These are phyloP conservation scores for Amaranthus tricolor DNA, from an alignment of 179 eudicot species.

Conservation along the genomic window DNA sequence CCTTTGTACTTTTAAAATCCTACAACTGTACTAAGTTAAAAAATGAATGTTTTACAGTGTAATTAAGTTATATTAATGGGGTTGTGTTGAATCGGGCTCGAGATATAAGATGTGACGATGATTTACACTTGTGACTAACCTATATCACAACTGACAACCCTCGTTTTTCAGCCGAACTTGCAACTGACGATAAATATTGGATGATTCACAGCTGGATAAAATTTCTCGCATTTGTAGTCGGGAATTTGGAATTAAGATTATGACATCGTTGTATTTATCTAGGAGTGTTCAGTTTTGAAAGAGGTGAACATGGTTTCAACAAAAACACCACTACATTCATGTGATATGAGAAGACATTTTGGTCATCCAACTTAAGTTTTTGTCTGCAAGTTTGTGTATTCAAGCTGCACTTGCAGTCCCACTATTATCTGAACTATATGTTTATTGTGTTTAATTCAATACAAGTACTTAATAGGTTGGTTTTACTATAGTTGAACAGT, in stretches of 20 bases:
- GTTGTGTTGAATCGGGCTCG: background rate
- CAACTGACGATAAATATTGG: no score
- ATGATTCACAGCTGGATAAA: no score
- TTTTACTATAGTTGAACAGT: conserved; percentile 20
- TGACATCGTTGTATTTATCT: background rate
- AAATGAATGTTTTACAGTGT: background rate
- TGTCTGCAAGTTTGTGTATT: conserved; percentile 26
- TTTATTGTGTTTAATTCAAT: background rate
- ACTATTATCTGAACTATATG: background rate
- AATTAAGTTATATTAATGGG: background rate
- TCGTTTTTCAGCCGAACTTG: no score
- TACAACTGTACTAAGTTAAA: background rate
- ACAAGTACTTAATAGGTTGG: background rate
- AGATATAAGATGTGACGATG: background rate
- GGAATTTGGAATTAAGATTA: background rate
- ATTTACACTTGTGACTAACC: no score
- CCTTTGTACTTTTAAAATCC: background rate
- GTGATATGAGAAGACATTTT: conserved; percentile 21
- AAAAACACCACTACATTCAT: conserved; percentile 9
- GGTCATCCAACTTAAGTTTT: conserved; percentile 20
- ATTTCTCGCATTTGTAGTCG: no score
- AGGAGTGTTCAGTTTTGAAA: background rate
- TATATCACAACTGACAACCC: no score
- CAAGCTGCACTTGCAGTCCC: conserved; percentile 20
- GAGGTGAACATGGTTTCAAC: conserved; percentile 25